Evolutionary conservation across 2,329 filamentous ascomycete genomes (phyloP).

Genomic region (Eutypa lata): DNA sequence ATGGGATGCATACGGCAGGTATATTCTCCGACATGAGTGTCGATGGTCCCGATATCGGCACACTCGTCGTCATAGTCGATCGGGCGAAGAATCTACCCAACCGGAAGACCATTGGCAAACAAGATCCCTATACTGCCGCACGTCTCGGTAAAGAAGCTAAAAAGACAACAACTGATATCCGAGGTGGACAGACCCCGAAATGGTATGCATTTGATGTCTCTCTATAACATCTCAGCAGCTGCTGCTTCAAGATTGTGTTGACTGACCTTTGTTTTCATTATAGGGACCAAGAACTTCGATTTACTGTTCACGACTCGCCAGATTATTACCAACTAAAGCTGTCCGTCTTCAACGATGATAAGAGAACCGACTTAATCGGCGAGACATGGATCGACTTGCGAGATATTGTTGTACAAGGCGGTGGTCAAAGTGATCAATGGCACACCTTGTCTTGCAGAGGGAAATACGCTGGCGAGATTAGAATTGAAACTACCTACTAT

Average conservation of each 20-base stretch:
- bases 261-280: slow-evolving; percentile 14
- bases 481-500: slow-evolving; percentile 95
- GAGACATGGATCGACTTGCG: slow-evolving; percentile 87
- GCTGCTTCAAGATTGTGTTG: not conserved
- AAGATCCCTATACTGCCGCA: slow-evolving; percentile 95
- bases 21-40: slow-evolving; percentile 93
- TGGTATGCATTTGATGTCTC: slow-evolving; percentile 65
- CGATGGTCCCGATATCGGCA: slow-evolving; percentile 91
- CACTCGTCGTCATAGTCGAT: slow-evolving; percentile 87
- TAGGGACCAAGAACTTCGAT: slow-evolving; percentile 97
- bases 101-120: slow-evolving; percentile 94
- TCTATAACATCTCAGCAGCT: not conserved
- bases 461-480: slow-evolving; percentile 93
- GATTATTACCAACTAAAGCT: slow-evolving; percentile 96
- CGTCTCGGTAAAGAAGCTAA: slow-evolving; percentile 94
- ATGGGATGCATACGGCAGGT: slow-evolving; percentile 76
- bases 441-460: slow-evolving; percentile 82
- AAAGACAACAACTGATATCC: slow-evolving; percentile 90
- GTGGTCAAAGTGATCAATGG: slow-evolving; percentile 93
- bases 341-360: slow-evolving; percentile 97
- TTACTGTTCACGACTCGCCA: slow-evolving; percentile 90
- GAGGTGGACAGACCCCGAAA: slow-evolving; percentile 91
- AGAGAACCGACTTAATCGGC: slow-evolving; percentile 93
- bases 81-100: slow-evolving; percentile 96
- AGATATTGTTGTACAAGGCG: slow-evolving; percentile 76